Evolutionary conservation across 257 asterid genomes (phyloP), one percentile per base, ranked within the genome.

Genomic region (Ligustrum vulgare): DNA sequence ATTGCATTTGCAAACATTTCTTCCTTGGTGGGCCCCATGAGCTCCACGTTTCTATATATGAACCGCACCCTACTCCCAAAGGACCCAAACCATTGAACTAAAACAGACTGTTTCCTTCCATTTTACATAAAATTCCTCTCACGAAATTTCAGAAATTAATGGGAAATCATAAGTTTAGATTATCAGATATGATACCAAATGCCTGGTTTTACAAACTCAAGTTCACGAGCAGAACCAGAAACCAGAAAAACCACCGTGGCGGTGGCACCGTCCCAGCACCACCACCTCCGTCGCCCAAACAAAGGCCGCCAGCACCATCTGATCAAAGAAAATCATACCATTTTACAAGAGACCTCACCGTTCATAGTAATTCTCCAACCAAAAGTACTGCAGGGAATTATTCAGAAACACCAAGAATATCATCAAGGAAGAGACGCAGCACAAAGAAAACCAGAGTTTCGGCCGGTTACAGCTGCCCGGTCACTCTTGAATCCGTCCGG

Each of bases 141-240:
- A 54, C 13, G 20, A 7, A 20, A 2, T 54, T 8, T 54, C 13
- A 20, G 28, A 54, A 54, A 54, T 18, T 10, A 20, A 73, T 73
- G 77, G 77, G 71, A 2, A 73, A 73, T 63, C 16, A 23, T 20
- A 73, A 8, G 71, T 73, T 73, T 51, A 73, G 39, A 20, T 45
- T 73, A 32, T 73, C 71, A 20, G 77, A 73, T 16, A 62, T 73
- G 77, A 63, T 73, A 6, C 77, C 77, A 64, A 63, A 64, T 25
- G 54, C 71, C 32, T 62, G 77, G 77, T 63, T 73, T 47, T 41
- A 73, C 63, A 73, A 63, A 64, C 77, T 73, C 18, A 73, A 73
- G 33, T 32, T 23, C n/a, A 41, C 33, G 22, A 73, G 37, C 25
- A 73, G 60, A 73, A 28, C 71, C 6, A 73, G 71, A 73, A 62